A percentile compares a stretch with the other conserved stretches of the same genome.
phyloP scores from a whole-genome alignment of 768 basidiomycete genomes.

The Solioccasus polychromus region DNA sequence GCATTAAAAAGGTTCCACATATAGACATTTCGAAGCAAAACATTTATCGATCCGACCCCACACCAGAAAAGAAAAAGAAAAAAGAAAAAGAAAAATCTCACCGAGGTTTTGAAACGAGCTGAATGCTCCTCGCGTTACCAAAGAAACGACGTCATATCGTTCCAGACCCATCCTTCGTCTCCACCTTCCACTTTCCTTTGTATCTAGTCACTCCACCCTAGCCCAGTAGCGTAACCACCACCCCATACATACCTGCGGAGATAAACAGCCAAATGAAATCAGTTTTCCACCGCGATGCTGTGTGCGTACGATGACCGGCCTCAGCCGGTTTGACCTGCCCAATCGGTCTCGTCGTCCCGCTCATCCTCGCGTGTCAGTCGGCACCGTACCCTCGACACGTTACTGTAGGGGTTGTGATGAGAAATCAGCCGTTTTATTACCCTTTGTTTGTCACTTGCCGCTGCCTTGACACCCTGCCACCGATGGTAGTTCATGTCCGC shows the following conservation, averaged over 20 bases:
- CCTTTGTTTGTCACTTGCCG: not conserved
- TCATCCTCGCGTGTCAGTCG: no score
- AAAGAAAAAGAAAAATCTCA: not conserved
- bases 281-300: constrained; percentile 5
- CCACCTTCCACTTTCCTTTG: constrained; percentile 6
- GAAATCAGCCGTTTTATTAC: no score
- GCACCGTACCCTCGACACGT: constrained; percentile 1
- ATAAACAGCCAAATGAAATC: constrained; percentile 20
- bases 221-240: not conserved
- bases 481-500: no score
- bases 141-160: constrained; percentile 22
- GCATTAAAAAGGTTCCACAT: not conserved
- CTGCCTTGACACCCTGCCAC: no score
- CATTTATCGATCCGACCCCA: constrained; percentile 23
- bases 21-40: constrained; percentile 1
- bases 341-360: constrained; percentile 4
- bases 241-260: constrained; percentile 21
- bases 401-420: not conserved
- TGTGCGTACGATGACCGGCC: not conserved
- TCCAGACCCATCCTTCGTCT: not conserved
- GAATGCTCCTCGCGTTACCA: constrained; percentile 20
- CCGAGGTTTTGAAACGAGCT: constrained; percentile 7
- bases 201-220: not conserved
- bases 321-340: not conserved
- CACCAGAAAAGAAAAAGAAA: constrained; percentile 19